These are phyloP conservation scores for Yamadazyma atmosphaerica DNA, from an alignment of 1,139 yeast species.

Conservation along the genomic window DNA sequence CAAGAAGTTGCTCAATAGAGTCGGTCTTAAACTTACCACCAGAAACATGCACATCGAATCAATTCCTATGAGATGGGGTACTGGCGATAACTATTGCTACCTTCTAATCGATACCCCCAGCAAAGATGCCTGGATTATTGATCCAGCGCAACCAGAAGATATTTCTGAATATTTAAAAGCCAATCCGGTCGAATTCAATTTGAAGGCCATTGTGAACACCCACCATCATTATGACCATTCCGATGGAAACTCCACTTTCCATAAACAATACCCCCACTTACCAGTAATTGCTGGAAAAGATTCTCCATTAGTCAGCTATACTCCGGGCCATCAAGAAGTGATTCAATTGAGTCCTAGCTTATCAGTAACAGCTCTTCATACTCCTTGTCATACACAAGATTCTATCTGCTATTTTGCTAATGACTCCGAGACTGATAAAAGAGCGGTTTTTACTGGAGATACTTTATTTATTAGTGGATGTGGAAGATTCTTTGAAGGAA, in stretches of 20 bases:
- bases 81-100: conserved; percentile 89
- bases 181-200: conserved; percentile 32
- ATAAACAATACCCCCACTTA: conserved; percentile 45
- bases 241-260: conserved; percentile 70
- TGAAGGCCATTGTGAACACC: conserved; percentile 84
- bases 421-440: conserved; percentile 61
- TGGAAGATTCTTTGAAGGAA: conserved; percentile 95
- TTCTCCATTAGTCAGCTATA: conserved; percentile 64
- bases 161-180: conserved; percentile 27
- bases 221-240: conserved; percentile 96
- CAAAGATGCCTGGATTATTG: conserved; percentile 78
- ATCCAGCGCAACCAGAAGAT: conserved; percentile 85
- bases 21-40: no score
- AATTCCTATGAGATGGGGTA: conserved; percentile 94
- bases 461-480: conserved; percentile 93
- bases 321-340: conserved; percentile 67
- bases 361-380: conserved; percentile 79
- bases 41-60: conserved; percentile 77
- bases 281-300: conserved; percentile 88
- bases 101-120: conserved; percentile 68
- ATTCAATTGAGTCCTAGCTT: conserved; percentile 62
- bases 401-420: conserved; percentile 81
- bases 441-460: conserved; percentile 92
- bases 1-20: no score
- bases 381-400: conserved; percentile 98